Conservation (phyloP, 345 rosid species). For the Streptanthus diversifolius region DNA sequence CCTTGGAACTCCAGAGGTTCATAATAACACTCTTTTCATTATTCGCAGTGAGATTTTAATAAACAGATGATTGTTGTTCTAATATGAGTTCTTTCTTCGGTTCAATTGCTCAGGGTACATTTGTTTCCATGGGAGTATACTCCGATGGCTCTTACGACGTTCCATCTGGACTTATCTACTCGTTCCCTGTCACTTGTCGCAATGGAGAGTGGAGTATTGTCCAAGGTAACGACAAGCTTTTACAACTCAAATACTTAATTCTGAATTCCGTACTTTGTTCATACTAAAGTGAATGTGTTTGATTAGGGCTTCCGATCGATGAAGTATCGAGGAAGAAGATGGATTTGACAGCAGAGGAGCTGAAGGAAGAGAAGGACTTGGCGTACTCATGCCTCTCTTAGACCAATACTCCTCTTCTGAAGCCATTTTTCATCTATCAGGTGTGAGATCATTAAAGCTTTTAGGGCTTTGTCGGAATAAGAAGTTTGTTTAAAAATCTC, state of each 20-base stretch:
- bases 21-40: neutral
- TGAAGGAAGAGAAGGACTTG: slow-evolving; percentile 85
- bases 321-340: slow-evolving; percentile 92
- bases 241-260: neutral
- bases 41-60: neutral
- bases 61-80: neutral
- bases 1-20: slow-evolving; percentile 96
- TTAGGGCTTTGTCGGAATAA: slow-evolving; percentile 26
- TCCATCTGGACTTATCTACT: slow-evolving; percentile 92
- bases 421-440: neutral
- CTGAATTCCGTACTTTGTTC: neutral
- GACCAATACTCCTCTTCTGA: neutral
- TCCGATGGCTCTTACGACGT: slow-evolving; percentile 97
- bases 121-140: slow-evolving; percentile 99
- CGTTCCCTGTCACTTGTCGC: slow-evolving; percentile 86
- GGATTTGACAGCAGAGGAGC: slow-evolving; percentile 87
- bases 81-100: slow-evolving; percentile 2
- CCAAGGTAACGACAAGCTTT: slow-evolving; percentile 53
- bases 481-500: slow-evolving; percentile 7
- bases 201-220: slow-evolving; percentile 92
- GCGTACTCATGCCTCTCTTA: slow-evolving; percentile 94
- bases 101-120: slow-evolving; percentile 58
- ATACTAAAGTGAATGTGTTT: slow-evolving; percentile 6
- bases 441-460: slow-evolving; percentile 21
- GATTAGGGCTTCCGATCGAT: slow-evolving; percentile 70